These are phyloP conservation scores for Pythium folliculosum DNA, from an alignment of 352 stramenopile genomes.

Conservation along the genomic window DNA sequence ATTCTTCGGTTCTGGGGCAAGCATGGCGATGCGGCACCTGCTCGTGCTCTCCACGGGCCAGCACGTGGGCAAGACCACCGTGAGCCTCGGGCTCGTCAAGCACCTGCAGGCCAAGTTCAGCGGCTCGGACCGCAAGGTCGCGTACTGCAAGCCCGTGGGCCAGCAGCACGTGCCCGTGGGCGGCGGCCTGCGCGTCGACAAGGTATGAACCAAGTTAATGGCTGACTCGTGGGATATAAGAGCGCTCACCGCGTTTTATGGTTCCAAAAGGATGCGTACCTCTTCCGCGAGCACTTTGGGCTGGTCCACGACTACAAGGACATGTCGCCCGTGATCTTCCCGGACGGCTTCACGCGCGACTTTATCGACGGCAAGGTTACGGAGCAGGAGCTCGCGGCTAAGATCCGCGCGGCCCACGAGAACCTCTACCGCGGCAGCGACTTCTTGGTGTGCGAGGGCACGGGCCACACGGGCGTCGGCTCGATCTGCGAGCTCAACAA, in stretches of 20 bases:
- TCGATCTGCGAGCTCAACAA: constrained; percentile 92
- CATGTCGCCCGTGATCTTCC: constrained; percentile 98
- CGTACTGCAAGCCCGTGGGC: constrained; percentile 96
- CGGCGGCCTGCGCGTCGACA: constrained; percentile 85
- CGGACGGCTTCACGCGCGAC: constrained; percentile 94
- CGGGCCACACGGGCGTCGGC: constrained; percentile 88
- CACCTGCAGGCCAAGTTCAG: constrained; percentile 92
- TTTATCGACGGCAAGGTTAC: constrained; percentile 96
- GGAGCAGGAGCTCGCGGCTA: constrained; percentile 69
- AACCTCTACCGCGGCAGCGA: constrained; percentile 86
- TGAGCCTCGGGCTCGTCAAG: constrained; percentile 94
- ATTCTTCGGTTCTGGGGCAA: background rate
- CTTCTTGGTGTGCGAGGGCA: constrained; percentile 96
- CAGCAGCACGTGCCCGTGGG: constrained; percentile 91
- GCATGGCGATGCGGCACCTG: constrained; percentile 57
- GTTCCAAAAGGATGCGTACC: constrained; percentile 81
- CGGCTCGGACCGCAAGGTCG: constrained; percentile 57
- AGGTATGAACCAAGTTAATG: constrained; percentile 34
- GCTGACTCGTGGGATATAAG: no score
- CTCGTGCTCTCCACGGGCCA: constrained; percentile 92
- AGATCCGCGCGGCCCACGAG: constrained; percentile 82
- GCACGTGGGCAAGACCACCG: constrained; percentile 98
- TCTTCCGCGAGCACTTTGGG: constrained; percentile 97
- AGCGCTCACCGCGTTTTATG: no score
- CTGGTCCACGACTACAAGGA: constrained; percentile 95